Evolutionary conservation across 306 rosid species (phyloP).

Genomic region (Aeschynomene evenia): DNA sequence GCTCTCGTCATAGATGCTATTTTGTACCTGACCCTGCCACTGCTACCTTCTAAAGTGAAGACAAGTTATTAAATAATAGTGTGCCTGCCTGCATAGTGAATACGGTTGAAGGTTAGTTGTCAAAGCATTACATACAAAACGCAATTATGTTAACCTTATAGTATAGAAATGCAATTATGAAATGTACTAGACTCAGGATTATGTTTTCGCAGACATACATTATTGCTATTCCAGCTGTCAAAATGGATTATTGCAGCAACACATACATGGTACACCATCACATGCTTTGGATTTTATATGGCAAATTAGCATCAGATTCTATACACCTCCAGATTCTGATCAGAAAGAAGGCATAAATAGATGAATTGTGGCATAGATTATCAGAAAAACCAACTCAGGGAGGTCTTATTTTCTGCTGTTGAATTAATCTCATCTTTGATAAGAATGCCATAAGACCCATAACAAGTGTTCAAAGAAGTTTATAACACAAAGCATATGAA

Average conservation of each 20-base stretch:
- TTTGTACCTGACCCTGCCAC: slow-evolving; percentile 4
- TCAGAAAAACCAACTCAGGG: slow-evolving; percentile 3
- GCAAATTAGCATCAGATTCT: background rate
- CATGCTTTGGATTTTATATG: background rate
- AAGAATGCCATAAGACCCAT: background rate
- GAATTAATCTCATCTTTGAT: slow-evolving; percentile 3
- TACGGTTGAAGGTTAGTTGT: slow-evolving; percentile 1
- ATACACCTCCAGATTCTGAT: background rate
- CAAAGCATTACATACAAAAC: slow-evolving; percentile 1
- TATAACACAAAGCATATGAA: background rate
- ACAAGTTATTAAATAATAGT: background rate
- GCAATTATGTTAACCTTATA: background rate
- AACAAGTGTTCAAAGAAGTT: background rate
- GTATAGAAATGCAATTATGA: slow-evolving; percentile 14
- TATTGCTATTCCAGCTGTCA: background rate
- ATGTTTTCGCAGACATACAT: background rate
- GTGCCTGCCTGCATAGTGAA: slow-evolving; percentile 39
- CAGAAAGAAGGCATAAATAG: background rate
- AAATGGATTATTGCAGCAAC: background rate
- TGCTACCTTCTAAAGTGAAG: slow-evolving; percentile 19
- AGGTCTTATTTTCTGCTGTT: background rate
- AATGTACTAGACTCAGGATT: background rate
- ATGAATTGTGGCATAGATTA: background rate
- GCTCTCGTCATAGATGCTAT: slow-evolving; percentile 22
- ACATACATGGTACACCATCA: background rate